Evolutionary conservation across 148 eudicot species (phyloP).

Genomic region (Chenopodium formosanum): DNA sequence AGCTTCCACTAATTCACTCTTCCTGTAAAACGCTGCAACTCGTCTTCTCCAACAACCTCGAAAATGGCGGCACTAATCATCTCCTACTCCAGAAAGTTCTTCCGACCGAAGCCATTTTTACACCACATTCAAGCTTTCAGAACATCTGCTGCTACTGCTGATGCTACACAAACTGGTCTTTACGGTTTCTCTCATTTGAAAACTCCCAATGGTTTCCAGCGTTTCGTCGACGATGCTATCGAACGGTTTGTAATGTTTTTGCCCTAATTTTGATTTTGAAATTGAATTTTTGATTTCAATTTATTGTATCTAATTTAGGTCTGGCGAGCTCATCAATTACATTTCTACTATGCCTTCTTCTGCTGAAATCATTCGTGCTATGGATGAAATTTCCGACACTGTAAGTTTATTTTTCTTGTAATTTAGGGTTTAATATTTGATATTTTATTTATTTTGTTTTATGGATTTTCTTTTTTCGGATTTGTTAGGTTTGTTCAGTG

Average conservation of each 20-base stretch:
- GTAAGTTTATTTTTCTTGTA: conserved; percentile 35
- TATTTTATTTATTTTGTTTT: background rate
- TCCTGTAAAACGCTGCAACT: no score
- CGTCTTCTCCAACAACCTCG: background rate
- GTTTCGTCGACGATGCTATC: conserved; percentile 86
- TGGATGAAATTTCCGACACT: conserved; percentile 93
- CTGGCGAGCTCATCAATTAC: conserved; percentile 73
- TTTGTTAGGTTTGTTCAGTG: conserved; percentile 72
- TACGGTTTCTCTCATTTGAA: conserved; percentile 75
- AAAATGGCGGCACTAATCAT: conserved; percentile 28
- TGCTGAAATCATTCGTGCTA: conserved; percentile 59
- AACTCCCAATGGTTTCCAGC: conserved; percentile 71
- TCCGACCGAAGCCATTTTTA: conserved; percentile 19
- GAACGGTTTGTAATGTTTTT: conserved; percentile 41
- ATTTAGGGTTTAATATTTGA: conserved; percentile 12
- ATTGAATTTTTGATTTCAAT: background rate
- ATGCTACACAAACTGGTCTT: conserved; percentile 55
- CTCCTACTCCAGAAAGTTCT: conserved; percentile 18
- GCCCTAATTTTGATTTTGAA: no score
- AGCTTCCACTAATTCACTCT: no score
- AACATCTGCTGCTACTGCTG: conserved; percentile 42
- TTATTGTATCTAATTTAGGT: conserved; percentile 37
- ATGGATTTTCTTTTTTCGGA: background rate
- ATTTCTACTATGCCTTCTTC: conserved; percentile 72
- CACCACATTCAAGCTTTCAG: conserved; percentile 26